Evolutionary conservation across 352 stramenopile genomes (phyloP).

Genomic region (Halophytophthora polymorphica): DNA sequence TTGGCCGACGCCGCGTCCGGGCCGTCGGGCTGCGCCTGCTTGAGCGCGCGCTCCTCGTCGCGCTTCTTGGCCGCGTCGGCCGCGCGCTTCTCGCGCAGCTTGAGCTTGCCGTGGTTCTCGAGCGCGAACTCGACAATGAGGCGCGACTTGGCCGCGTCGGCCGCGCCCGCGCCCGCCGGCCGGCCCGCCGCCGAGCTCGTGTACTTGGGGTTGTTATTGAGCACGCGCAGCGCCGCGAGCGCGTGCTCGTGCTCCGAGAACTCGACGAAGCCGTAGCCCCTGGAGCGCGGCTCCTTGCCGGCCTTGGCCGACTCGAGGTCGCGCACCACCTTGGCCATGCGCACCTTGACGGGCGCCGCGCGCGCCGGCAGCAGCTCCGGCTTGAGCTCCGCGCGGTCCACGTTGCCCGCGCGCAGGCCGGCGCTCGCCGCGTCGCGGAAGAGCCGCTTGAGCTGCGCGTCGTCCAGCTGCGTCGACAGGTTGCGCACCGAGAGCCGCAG

Average conservation of each 20-base stretch:
- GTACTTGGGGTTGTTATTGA: conserved; percentile 98
- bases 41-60: conserved; percentile 60
- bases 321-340: conserved; percentile 81
- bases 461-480: conserved; percentile 81
- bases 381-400: conserved; percentile 82
- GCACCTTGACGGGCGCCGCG: conserved; percentile 59
- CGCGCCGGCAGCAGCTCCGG: conserved; percentile 45
- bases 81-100: conserved; percentile 76
- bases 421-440: conserved; percentile 76
- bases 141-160: conserved; percentile 63
- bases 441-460: conserved; percentile 90
- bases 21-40: conserved; percentile 54
- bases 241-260: conserved; percentile 96
- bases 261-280: conserved; percentile 95
- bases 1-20: conserved; percentile 27
- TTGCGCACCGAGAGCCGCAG: conserved; percentile 94
- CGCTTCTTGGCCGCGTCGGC: conserved; percentile 66
- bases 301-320: conserved; percentile 66
- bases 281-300: conserved; percentile 54
- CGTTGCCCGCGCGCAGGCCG: conserved; percentile 66
- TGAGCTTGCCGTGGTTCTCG: conserved; percentile 88
- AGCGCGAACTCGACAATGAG: conserved; percentile 89
- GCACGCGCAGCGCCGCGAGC: conserved; percentile 91
- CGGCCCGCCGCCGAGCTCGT: conserved; percentile 58
- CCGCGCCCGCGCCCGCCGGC: conserved; percentile 24